Conservation (phyloP, 139 green algal species). For the Yamagishiella unicocca region DNA sequence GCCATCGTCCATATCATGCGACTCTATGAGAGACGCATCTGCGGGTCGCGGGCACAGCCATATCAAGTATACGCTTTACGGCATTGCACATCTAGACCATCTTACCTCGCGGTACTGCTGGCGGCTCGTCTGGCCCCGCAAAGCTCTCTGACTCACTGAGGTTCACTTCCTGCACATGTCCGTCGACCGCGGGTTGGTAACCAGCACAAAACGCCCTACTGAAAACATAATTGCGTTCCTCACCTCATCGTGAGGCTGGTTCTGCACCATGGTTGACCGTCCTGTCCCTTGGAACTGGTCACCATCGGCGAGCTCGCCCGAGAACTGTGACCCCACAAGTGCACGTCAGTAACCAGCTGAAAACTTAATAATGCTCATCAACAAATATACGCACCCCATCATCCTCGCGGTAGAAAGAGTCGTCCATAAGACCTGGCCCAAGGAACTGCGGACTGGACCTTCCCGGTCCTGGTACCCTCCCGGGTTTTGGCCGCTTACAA, state of each 20-base stretch:
- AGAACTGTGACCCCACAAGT: neutral
- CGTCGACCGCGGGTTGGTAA: neutral
- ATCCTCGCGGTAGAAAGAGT: conserved; percentile 32
- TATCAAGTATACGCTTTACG: too few species aligned
- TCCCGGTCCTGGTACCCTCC: neutral
- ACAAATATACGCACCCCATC: neutral
- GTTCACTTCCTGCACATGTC: conserved; percentile 62
- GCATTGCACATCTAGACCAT: too few species aligned
- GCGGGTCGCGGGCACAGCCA: neutral
- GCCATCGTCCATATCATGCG: conserved; percentile 53
- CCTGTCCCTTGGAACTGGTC: conserved; percentile 46
- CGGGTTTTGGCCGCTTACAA: too few species aligned
- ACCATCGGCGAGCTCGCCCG: conserved; percentile 12
- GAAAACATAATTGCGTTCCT: neutral
- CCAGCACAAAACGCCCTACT: neutral
- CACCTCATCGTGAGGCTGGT: conserved; percentile 74
- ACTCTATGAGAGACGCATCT: conserved; percentile 63
- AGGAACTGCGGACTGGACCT: conserved; percentile 4
- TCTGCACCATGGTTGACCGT: conserved; percentile 60
- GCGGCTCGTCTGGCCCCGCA: conserved; percentile 53
- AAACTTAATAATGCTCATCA: neutral
- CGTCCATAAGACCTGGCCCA: conserved; percentile 22
- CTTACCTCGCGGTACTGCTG: conserved; percentile 39
- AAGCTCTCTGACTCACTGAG: conserved; percentile 70
- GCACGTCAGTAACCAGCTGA: neutral